Evolutionary conservation across 352 stramenopile genomes (phyloP), one percentile per base, ranked within the genome.

Genomic region (Phytophthora syringae): DNA sequence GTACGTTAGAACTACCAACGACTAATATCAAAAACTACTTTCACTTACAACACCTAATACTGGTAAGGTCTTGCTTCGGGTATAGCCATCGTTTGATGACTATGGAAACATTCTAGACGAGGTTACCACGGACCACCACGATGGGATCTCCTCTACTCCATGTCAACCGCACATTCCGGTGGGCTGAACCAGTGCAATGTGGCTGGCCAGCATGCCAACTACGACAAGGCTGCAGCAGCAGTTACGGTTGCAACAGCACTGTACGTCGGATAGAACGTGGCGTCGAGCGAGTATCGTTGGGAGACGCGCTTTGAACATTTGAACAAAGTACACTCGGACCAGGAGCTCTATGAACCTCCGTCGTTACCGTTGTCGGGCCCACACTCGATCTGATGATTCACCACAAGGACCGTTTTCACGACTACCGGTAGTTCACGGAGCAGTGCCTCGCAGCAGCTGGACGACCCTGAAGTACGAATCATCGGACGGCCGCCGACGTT

Each of bases 361-460:
- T n/a, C n/a, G n/a, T n/a, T n/a, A n/a, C n/a, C n/a, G n/a, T n/a
- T n/a, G n/a, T n/a, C n/a, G n/a, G n/a, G n/a, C n/a, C n/a, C 36
- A 66, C 62, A n/a, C 48, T 79, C 18, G 67, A 76, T 27, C 18
- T 78, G 20, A 62, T 71, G 52, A 24, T 72, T 7, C 52, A 63
- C 47, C 62, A 72, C 45, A 69, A 60, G 42, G 50, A 69, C 21
- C 73, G 80, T 2, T 49, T 89, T n/a, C 74, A 86, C 54, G 80
- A 86, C 60, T n/a, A n/a, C n/a, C n/a, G n/a, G n/a, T 87, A 76
- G 80, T 70, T 89, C 40, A 39, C 70, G 2, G 76, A 89, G 24
- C 63, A 89, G 47, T 74, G 56, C 28, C 27, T 74, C 1, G 61
- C 62, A n/a, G 58, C 61, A 20, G 45, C 58, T 10, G 66, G 74